phyloP scores from a whole-genome alignment of 2,329 filamentous ascomycete species.

The Metarhizium anisopliae region DNA sequence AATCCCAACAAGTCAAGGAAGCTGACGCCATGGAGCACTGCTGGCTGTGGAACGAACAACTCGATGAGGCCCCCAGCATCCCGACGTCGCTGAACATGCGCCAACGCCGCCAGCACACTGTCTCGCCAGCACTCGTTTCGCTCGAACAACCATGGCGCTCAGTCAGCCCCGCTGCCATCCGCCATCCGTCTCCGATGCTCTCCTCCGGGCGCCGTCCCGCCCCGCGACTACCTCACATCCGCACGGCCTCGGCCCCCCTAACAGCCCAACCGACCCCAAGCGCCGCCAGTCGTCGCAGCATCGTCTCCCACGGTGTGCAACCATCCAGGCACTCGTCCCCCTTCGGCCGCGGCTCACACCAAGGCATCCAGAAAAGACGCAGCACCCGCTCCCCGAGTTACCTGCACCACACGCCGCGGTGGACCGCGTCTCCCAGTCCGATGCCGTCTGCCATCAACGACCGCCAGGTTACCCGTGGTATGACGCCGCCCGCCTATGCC shows the following conservation, averaged over 20 bases:
- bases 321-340: slow-evolving; percentile 25
- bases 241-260: slow-evolving; percentile 40
- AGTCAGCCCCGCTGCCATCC: slow-evolving; percentile 21
- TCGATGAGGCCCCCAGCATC: slow-evolving; percentile 48
- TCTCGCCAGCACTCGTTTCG: slow-evolving; percentile 31
- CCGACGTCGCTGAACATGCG: slow-evolving; percentile 34
- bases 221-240: slow-evolving; percentile 38
- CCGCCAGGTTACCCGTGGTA: slow-evolving; percentile 19
- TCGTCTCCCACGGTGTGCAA: slow-evolving; percentile 30
- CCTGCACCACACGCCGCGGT: slow-evolving; percentile 45
- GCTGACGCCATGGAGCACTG: slow-evolving; percentile 54
- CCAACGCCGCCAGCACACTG: slow-evolving; percentile 30
- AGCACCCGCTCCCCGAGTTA: slow-evolving; percentile 49
- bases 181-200: slow-evolving; percentile 31
- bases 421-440: slow-evolving; percentile 41
- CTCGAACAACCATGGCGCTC: slow-evolving; percentile 17
- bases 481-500: slow-evolving; percentile 61
- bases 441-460: slow-evolving; percentile 26
- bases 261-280: slow-evolving; percentile 27
- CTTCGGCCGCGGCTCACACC: slow-evolving; percentile 14
- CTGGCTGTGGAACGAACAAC: slow-evolving; percentile 57
- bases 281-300: slow-evolving; percentile 30
- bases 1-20: slow-evolving; percentile 43
- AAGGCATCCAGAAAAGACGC: slow-evolving; percentile 37
- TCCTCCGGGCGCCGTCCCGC: slow-evolving; percentile 25